Evolutionary conservation across 345 rosid genomes (phyloP).

Genomic region (Eucalyptus viminalis): DNA sequence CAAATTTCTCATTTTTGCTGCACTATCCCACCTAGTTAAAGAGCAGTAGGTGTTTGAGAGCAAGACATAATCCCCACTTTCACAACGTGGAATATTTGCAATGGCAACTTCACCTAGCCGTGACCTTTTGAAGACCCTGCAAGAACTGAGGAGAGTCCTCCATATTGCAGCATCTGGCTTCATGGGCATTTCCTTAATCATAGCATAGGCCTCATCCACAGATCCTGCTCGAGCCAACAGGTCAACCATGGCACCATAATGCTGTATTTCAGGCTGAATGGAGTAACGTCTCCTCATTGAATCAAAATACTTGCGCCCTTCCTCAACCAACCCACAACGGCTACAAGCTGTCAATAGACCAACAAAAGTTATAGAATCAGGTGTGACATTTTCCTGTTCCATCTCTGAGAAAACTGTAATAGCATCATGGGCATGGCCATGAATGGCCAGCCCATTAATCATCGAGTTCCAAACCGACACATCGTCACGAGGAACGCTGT

Average conservation of each 20-base stretch:
- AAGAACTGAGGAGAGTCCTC: constrained; percentile 82
- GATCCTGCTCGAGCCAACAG: constrained; percentile 62
- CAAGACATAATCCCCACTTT: constrained; percentile 68
- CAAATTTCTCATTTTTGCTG: constrained; percentile 42
- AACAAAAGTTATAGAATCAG: constrained; percentile 57
- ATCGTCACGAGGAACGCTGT: constrained; percentile 14
- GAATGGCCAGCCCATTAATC: constrained; percentile 67
- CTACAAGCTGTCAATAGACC: constrained; percentile 62
- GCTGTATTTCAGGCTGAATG: constrained; percentile 54
- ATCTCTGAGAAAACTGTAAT: constrained; percentile 33
- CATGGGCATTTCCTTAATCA: constrained; percentile 49
- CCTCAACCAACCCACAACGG: constrained; percentile 58
- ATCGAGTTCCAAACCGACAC: constrained; percentile 77
- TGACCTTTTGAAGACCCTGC: constrained; percentile 33
- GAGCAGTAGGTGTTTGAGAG: constrained; percentile 72
- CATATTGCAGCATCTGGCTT: constrained; percentile 74
- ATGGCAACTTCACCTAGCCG: constrained; percentile 57
- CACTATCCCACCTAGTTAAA: constrained; percentile 53
- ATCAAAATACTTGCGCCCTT: constrained; percentile 47
- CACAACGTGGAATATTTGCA: constrained; percentile 33
- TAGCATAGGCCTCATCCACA: constrained; percentile 53
- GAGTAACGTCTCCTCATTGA: constrained; percentile 26
- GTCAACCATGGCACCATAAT: constrained; percentile 78
- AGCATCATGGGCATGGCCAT: constrained; percentile 60
- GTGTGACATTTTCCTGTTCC: constrained; percentile 39